Evolutionary conservation across 371 early-diverging fungal species (phyloP).

Genomic region (Zychaea mexicana): DNA sequence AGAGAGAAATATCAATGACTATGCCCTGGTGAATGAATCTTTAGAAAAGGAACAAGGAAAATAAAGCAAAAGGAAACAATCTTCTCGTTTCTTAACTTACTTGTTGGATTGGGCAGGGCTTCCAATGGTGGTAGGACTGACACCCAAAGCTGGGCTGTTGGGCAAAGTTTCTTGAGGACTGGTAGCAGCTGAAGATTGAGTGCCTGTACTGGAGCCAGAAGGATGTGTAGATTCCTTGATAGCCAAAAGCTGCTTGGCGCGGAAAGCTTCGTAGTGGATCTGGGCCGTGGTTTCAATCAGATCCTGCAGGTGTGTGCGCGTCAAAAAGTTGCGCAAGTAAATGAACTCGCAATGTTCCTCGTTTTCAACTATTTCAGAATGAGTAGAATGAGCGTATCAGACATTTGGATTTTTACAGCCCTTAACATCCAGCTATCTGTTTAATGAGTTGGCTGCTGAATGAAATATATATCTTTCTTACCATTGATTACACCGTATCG

Average conservation of each 20-base stretch:
- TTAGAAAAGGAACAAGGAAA: background rate
- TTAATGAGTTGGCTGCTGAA: background rate
- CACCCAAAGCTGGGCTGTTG: conserved; percentile 19
- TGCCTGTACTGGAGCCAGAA: conserved; percentile 13
- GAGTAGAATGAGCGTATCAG: background rate
- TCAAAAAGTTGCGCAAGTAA: conserved; percentile 85
- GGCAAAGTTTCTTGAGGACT: conserved; percentile 18
- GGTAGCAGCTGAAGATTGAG: conserved; percentile 23
- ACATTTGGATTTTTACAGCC: too few species aligned
- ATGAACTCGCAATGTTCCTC: conserved; percentile 79
- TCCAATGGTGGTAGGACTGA: conserved; percentile 29
- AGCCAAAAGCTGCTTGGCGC: conserved; percentile 84
- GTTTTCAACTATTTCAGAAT: conserved; percentile 61
- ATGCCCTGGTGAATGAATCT: too few species aligned
- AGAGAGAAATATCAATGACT: background rate
- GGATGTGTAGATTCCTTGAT: conserved; percentile 70
- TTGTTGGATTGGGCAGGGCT: conserved; percentile 42
- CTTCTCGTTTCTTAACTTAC: conserved; percentile 21
- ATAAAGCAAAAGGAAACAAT: background rate
- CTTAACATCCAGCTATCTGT: background rate
- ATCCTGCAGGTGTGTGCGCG: conserved; percentile 83
- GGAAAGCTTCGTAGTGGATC: conserved; percentile 92
- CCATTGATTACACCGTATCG: conserved; percentile 72
- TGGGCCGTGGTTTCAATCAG: conserved; percentile 86
- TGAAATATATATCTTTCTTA: conserved; percentile 29